Base-by-base conservation (phyloP, 139 green algal genomes). In the Haematococcus lacustris region DNA sequence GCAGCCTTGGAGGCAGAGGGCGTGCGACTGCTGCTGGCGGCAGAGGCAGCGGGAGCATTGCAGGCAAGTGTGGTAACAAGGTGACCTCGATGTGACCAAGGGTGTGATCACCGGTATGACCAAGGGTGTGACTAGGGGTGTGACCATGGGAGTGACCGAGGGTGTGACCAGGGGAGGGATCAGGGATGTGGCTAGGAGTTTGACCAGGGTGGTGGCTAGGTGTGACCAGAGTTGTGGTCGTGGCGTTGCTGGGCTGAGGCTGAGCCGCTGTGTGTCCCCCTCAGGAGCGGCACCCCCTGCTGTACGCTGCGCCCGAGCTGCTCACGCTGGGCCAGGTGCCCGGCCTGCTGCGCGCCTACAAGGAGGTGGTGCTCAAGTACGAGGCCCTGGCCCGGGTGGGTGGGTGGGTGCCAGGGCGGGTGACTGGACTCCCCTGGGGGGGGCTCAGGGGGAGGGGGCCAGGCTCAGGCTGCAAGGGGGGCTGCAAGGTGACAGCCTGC, bases 361-460 rank as follows among this genome's bases (percentile, higher is more conserved):
- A 96, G 82, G 89, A 94, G 80, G 78, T 92, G 28, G 89, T 84
- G 38, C 82, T 94, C 67, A 81, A 79, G 40, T 86, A 91, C 69
- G 87, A 91, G 81, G 74, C 80, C 28, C 71, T 93, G 39, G 59
- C 79, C 33, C 51, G 69, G 66, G 83, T 77, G 53, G n/a, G n/a
- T n/a, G n/a, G n/a, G n/a, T n/a, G n/a, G n/a, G n/a, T n/a, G n/a
- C n/a, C n/a, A n/a, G n/a, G n/a, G n/a, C n/a, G n/a, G n/a, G n/a
- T n/a, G n/a, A n/a, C n/a, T n/a, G n/a, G n/a, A n/a, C n/a, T n/a
- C n/a, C n/a, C n/a, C n/a, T n/a, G n/a, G n/a, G n/a, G n/a, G n/a
- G n/a, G n/a, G n/a, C n/a, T n/a, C n/a, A n/a, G n/a, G n/a, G n/a
- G n/a, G n/a, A n/a, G n/a, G n/a, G n/a, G n/a, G n/a, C n/a, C n/a